Conservation (phyloP, 306 rosid species). For the Vicia sativa region DNA sequence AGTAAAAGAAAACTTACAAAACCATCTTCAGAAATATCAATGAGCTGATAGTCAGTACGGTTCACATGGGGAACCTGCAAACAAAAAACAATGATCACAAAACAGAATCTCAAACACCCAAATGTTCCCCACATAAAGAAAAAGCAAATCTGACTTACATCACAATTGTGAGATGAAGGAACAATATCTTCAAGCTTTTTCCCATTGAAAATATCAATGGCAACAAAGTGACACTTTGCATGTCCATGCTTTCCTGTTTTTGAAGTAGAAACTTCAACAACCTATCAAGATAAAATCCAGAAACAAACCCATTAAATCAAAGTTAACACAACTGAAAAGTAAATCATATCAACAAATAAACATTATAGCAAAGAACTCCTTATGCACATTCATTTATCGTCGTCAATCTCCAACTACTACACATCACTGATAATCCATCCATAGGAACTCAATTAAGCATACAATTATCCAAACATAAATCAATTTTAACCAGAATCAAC, state of each 20-base stretch:
- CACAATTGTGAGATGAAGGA: slow-evolving; percentile 80
- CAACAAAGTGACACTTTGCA: slow-evolving; percentile 84
- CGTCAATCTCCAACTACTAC: background rate
- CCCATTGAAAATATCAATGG: slow-evolving; percentile 68
- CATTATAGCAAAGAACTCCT: background rate
- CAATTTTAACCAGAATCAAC: no score
- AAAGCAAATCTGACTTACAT: slow-evolving; percentile 42
- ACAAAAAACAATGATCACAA: background rate
- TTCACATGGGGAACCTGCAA: slow-evolving; percentile 74
- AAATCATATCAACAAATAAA: slow-evolving; percentile 5
- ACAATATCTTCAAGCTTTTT: slow-evolving; percentile 78
- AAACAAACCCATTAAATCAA: background rate
- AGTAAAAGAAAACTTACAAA: slow-evolving; percentile 56
- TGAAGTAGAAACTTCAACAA: slow-evolving; percentile 66
- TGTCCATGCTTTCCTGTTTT: slow-evolving; percentile 79
- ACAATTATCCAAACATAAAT: no score
- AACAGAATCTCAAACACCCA: slow-evolving; percentile 1
- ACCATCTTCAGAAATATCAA: slow-evolving; percentile 79
- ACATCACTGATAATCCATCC: background rate
- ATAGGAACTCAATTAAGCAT: no score
- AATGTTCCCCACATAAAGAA: background rate
- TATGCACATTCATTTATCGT: background rate
- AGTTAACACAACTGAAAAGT: background rate
- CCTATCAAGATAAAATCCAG: background rate
- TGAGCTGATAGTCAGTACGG: slow-evolving; percentile 74